Percentiles rank a stretch among this genome's conserved stretches.
Conservation (phyloP, 2,329 filamentous ascomycete genomes). For the Cadophora malorum region DNA sequence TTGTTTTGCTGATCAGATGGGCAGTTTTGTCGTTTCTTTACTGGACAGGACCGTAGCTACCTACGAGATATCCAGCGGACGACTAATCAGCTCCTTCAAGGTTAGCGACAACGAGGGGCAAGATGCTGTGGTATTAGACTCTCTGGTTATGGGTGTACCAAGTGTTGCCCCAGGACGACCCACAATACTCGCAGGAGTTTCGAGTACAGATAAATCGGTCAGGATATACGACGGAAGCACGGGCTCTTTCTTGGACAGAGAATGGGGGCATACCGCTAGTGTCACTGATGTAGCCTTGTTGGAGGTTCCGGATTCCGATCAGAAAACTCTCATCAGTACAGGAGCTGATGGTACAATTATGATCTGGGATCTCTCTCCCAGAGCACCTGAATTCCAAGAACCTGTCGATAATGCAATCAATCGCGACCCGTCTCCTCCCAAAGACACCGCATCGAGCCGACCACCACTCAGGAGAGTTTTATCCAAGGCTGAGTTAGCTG, state of each 20-base stretch:
- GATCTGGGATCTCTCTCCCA: constrained; percentile 62
- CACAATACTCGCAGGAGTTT: constrained; percentile 82
- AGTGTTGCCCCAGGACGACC: constrained; percentile 58
- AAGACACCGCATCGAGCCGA: constrained; percentile 60
- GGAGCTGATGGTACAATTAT: constrained; percentile 84
- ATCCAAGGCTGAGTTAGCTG: constrained; percentile 84
- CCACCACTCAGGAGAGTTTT: constrained; percentile 85
- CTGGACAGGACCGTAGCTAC: constrained; percentile 66
- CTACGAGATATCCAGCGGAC: constrained; percentile 71
- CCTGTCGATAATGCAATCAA: constrained; percentile 29
- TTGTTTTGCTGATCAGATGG: constrained; percentile 60
- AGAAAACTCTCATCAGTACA: constrained; percentile 71
- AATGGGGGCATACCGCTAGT: constrained; percentile 95
- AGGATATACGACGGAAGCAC: constrained; percentile 83
- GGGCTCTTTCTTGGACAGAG: constrained; percentile 80
- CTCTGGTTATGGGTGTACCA: constrained; percentile 69
- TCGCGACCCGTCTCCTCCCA: constrained; percentile 47
- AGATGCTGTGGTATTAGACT: constrained; percentile 84
- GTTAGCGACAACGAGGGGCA: constrained; percentile 79
- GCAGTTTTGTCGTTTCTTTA: constrained; percentile 63
- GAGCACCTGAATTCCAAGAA: constrained; percentile 33
- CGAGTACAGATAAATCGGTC: constrained; percentile 94
- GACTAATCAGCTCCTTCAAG: constrained; percentile 76
- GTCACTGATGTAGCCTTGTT: constrained; percentile 84
- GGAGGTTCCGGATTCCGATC: constrained; percentile 59